These are phyloP conservation scores for Xerocomellus intermedius DNA, from an alignment of 768 basidiomycete genomes.

Conservation along the genomic window DNA sequence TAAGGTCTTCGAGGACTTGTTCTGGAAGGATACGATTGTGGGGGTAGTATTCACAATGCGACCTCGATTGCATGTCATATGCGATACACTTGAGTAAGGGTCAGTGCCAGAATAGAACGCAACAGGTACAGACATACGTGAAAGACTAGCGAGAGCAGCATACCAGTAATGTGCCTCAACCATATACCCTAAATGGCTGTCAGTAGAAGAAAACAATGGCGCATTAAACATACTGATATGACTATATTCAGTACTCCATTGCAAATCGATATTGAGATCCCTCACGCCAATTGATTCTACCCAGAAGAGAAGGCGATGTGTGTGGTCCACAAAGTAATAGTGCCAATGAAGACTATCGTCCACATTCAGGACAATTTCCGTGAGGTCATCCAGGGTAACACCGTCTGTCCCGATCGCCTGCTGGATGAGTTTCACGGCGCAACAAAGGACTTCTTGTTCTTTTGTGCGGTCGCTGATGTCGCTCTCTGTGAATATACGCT, in stretches of 20 bases:
- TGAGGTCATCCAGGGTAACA: constrained; percentile 7
- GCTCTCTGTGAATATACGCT: constrained; percentile 17
- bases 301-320: constrained; percentile 17
- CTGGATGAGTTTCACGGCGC: constrained; percentile 5
- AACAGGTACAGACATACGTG: neutral
- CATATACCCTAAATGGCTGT: constrained; percentile 9
- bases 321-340: constrained; percentile 22
- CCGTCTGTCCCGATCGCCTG: neutral
- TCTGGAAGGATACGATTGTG: constrained; percentile 1
- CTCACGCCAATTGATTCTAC: neutral
- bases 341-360: neutral
- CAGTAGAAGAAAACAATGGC: neutral
- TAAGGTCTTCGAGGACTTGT: constrained; percentile 4
- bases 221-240: constrained; percentile 11
- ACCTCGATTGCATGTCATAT: constrained; percentile 9
- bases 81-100: neutral
- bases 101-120: neutral
- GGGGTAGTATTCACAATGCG: constrained; percentile 18
- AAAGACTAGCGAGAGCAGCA: neutral
- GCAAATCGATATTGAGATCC: neutral
- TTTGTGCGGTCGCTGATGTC: neutral
- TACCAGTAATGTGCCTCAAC: constrained; percentile 17
- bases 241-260: neutral
- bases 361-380: constrained; percentile 12
- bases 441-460: neutral